Percentiles rank a stretch among this genome's conserved stretches.
These are phyloP conservation scores for Suhomyces atakaporum DNA, from an alignment of 1,139 yeast species.

Conservation along the genomic window DNA sequence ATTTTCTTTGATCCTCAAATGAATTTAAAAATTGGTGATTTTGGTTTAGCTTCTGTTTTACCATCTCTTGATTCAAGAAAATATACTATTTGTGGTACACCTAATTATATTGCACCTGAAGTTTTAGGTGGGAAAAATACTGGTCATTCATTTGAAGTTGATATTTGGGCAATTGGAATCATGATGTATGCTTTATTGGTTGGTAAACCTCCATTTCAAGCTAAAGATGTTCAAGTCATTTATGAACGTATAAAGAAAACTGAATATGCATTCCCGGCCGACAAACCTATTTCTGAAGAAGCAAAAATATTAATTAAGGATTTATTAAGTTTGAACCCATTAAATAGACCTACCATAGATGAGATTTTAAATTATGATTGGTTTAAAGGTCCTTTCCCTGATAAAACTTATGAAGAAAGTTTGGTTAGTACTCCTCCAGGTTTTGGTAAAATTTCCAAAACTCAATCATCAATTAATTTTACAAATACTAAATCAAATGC, in stretches of 20 bases:
- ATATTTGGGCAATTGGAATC: slow-evolving; percentile 96
- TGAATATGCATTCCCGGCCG: slow-evolving; percentile 80
- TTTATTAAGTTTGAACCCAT: slow-evolving; percentile 76
- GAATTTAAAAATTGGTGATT: slow-evolving; percentile 94
- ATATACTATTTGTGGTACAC: slow-evolving; percentile 96
- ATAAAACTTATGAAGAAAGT: slow-evolving; percentile 62
- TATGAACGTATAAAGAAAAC: slow-evolving; percentile 88
- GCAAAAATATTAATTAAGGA: slow-evolving; percentile 73
- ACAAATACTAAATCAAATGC: slow-evolving; percentile 63
- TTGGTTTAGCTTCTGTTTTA: slow-evolving; percentile 90
- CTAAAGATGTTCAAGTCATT: slow-evolving; percentile 89
- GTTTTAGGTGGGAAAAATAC: slow-evolving; percentile 83
- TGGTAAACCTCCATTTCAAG: slow-evolving; percentile 97
- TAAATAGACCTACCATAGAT: slow-evolving; percentile 76
- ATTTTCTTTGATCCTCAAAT: slow-evolving; percentile 89
- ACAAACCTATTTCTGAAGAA: slow-evolving; percentile 65
- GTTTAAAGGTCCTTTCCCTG: slow-evolving; percentile 87
- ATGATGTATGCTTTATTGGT: slow-evolving; percentile 88
- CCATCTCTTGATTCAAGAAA: slow-evolving; percentile 70
- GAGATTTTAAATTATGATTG: slow-evolving; percentile 81
- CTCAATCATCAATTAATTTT: slow-evolving; percentile 71
- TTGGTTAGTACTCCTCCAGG: slow-evolving; percentile 60
- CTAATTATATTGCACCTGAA: slow-evolving; percentile 97
- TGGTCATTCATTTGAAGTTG: slow-evolving; percentile 94
- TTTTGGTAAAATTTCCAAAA: slow-evolving; percentile 54